Conservation (phyloP, 305 asterid genomes). For the Nicotiana rustica region DNA sequence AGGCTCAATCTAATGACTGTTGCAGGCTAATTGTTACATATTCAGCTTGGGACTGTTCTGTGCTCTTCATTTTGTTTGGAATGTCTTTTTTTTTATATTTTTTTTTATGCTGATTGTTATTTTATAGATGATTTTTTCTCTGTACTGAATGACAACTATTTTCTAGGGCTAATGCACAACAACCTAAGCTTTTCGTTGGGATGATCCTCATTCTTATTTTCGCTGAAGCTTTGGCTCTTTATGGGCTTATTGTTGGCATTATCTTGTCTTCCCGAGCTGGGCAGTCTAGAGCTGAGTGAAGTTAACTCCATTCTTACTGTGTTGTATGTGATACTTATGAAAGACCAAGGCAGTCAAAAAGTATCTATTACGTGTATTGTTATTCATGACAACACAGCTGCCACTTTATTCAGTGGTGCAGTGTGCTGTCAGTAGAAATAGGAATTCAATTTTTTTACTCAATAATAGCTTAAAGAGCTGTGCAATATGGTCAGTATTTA, state of each 20-base stretch:
- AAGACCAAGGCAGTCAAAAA: background rate
- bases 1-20: background rate
- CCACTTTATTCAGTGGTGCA: background rate
- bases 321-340: background rate
- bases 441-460: background rate
- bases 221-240: constrained; percentile 49
- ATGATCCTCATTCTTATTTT: constrained; percentile 52
- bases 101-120: background rate
- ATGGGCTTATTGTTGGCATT: constrained; percentile 51
- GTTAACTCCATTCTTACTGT: background rate
- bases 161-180: constrained; percentile 48
- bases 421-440: constrained; percentile 23
- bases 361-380: constrained; percentile 24
- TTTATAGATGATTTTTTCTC: background rate
- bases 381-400: constrained; percentile 4
- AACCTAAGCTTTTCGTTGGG: constrained; percentile 53
- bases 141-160: constrained; percentile 1
- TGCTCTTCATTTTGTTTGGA: background rate
- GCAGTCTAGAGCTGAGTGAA: constrained; percentile 49
- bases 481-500: constrained; percentile 28
- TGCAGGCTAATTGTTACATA: background rate
- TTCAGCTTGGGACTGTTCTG: constrained; percentile 17
- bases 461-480: constrained; percentile 27
- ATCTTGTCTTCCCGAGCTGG: constrained; percentile 53
- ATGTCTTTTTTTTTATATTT: background rate